phyloP scores from a whole-genome alignment of 2,329 filamentous ascomycete genomes.

The Xylaria sp. region DNA sequence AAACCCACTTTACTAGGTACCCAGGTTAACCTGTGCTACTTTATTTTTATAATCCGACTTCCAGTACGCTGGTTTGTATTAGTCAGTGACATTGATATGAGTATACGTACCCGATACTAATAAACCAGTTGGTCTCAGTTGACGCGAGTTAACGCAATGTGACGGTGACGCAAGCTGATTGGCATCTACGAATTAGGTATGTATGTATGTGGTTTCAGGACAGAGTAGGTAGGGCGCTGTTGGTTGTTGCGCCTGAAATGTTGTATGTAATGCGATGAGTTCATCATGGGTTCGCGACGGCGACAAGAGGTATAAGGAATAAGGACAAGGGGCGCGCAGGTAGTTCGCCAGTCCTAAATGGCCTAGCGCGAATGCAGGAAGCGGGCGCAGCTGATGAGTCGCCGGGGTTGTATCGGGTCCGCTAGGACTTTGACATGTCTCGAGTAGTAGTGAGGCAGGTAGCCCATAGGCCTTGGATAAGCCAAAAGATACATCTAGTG shows the following conservation, averaged over 20 bases:
- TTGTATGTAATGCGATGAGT: slow-evolving; percentile 24
- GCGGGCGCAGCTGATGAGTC: slow-evolving; percentile 43
- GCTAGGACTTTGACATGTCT: slow-evolving; percentile 43
- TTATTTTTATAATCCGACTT: too few species aligned
- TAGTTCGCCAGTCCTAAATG: slow-evolving; percentile 25
- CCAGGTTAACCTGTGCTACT: too few species aligned
- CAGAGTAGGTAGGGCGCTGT: not conserved
- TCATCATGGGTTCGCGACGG: slow-evolving; percentile 23
- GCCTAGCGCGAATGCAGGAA: slow-evolving; percentile 41
- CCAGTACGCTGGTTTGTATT: too few species aligned
- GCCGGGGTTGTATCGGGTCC: slow-evolving; percentile 38
- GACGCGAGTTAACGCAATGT: slow-evolving; percentile 8
- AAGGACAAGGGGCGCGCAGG: not conserved
- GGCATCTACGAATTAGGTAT: too few species aligned
- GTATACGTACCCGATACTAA: too few species aligned
- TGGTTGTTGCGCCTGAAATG: slow-evolving; percentile 17
- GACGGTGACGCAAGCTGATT: slow-evolving; percentile 5
- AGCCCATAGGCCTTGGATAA: slow-evolving; percentile 7
- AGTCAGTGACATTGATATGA: too few species aligned
- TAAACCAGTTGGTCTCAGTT: slow-evolving; percentile 14
- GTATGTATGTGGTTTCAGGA: slow-evolving; percentile 20
- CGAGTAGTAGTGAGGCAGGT: slow-evolving; percentile 37
- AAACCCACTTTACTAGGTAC: too few species aligned
- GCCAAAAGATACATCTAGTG: not conserved
- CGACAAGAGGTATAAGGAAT: slow-evolving; percentile 17